Evolutionary conservation across 2,329 filamentous ascomycete species (phyloP).

Genomic region (Arthrobotrys iridis): DNA sequence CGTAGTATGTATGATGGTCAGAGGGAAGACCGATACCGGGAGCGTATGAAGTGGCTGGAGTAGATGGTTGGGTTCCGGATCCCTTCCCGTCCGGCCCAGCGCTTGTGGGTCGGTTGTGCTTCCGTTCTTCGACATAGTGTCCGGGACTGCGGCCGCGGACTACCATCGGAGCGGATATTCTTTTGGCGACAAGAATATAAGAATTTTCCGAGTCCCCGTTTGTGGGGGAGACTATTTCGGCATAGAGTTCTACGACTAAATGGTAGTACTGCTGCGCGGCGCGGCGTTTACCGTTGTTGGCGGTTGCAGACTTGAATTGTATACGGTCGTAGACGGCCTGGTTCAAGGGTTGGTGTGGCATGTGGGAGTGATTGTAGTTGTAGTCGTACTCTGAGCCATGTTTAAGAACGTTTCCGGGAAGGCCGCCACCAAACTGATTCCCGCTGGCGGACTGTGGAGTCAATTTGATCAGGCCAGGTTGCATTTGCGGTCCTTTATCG

Average conservation of each 20-base stretch:
- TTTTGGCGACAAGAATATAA: slow-evolving; percentile 76
- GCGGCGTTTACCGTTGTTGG: slow-evolving; percentile 90
- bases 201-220: slow-evolving; percentile 63
- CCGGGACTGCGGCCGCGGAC: slow-evolving; percentile 85
- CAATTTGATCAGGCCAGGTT: slow-evolving; percentile 75
- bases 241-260: slow-evolving; percentile 84
- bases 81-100: slow-evolving; percentile 70
- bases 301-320: slow-evolving; percentile 92
- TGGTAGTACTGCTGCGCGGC: slow-evolving; percentile 94
- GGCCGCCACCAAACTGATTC: slow-evolving; percentile 49
- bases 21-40: slow-evolving; percentile 57
- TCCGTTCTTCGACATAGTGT: slow-evolving; percentile 77
- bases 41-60: slow-evolving; percentile 59
- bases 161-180: slow-evolving; percentile 82
- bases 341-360: slow-evolving; percentile 63
- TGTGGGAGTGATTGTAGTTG: slow-evolving; percentile 59
- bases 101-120: slow-evolving; percentile 73
- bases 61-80: slow-evolving; percentile 62
- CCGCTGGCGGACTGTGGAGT: slow-evolving; percentile 70
- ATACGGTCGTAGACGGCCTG: slow-evolving; percentile 79
- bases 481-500: slow-evolving; percentile 83
- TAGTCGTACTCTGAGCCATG: slow-evolving; percentile 62
- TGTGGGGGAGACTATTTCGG: slow-evolving; percentile 68
- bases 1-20: slow-evolving; percentile 54
- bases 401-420: slow-evolving; percentile 56